Conservation (phyloP, 176 grass and related monocot genomes). For the Zea luxurians region DNA sequence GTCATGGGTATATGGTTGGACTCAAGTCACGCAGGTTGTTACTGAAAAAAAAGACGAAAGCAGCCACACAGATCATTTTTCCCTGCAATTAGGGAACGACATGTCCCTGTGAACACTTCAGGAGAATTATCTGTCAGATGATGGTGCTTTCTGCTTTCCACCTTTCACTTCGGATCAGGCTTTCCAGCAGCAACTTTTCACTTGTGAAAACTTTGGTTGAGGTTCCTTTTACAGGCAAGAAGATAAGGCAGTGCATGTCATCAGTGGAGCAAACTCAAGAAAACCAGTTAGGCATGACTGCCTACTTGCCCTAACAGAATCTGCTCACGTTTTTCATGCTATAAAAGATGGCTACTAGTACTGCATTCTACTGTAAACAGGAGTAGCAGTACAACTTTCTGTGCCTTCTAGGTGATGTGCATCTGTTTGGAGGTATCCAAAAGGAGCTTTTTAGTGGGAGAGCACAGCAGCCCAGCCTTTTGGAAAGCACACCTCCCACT, state of each 20-base stretch:
- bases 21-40: neutral
- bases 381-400: constrained; percentile 23
- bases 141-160: constrained; percentile 17
- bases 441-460: constrained; percentile 33
- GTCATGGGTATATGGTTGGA: neutral
- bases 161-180: constrained; percentile 25
- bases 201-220: constrained; percentile 30
- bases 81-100: constrained; percentile 19
- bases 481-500: constrained; percentile 34
- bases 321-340: neutral
- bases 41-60: constrained; percentile 25
- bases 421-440: constrained; percentile 37
- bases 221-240: constrained; percentile 24
- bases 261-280: constrained; percentile 29
- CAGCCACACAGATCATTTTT: constrained; percentile 28
- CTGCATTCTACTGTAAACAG: neutral
- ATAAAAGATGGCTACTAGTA: neutral
- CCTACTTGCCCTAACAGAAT: constrained; percentile 22
- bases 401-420: constrained; percentile 11
- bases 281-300: constrained; percentile 20
- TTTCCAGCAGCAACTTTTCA: constrained; percentile 41
- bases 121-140: constrained; percentile 17
- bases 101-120: constrained; percentile 4
- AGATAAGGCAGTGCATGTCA: constrained; percentile 24
- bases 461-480: constrained; percentile 40